Base-by-base conservation (phyloP, 805 yeast genomes). In the Cyberlindnera suaveolens region DNA sequence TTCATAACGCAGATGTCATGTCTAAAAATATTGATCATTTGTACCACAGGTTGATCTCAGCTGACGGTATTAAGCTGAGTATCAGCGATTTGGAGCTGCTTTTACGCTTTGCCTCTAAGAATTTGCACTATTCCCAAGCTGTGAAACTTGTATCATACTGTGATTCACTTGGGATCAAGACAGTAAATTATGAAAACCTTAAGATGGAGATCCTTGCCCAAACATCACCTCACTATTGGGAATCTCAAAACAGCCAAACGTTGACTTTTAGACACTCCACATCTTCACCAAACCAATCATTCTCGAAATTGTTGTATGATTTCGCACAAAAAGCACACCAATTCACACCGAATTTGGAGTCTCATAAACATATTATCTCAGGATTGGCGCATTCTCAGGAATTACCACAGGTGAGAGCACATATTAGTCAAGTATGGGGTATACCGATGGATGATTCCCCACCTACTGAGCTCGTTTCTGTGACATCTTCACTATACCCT, bases 351-450 rank as follows among this genome's bases (percentile, higher is more conserved):
- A 51, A 54, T 32, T 15, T 54, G 23, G 34, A 46, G 4, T 45
- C 56, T 5, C 56, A 56, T 39, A 53, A 40, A 33, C 50, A 49
- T n/a, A 34, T 54, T 17, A 42, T 56, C 10, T 37, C 47, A 36
- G 60, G 60, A 3, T 53, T 54, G 39, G 50, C 48, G 3, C 46
- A 47, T 23, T 19, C 38, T 23, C 53, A 52, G 3, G 47, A 45
- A 15, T 31, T 56, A 9, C 27, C 41, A 7, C 58, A 50, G n/a
- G 49, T 53, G 10, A 47, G 52, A 39, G 17, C 34, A 5, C 54
- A 56, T 16, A 47, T 56, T 14, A 16, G 35, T 6, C 35, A 45
- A 36, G 44, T 53, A 0, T 56, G 60, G 60, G 60, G 58, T 5
- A 47, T 56, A 14, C 11, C 46, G 3, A 20, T 17, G 19, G 42